Percentiles rank a stretch among this genome's conserved stretches.
Evolutionary conservation across 2,329 filamentous ascomycete species (phyloP).

Genomic region (Penicillium sp.): DNA sequence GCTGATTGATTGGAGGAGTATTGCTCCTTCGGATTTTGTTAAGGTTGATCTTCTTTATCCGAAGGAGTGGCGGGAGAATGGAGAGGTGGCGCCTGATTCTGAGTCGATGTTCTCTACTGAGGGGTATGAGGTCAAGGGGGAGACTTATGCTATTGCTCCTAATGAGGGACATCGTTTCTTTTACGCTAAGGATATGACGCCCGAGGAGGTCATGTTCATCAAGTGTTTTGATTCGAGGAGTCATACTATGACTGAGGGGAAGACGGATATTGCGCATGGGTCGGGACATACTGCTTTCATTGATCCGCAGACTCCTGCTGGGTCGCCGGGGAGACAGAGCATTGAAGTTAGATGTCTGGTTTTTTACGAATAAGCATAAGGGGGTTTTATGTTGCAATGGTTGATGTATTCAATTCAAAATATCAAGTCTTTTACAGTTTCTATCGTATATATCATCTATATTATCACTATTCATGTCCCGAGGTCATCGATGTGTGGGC

Average conservation of each 20-base stretch:
- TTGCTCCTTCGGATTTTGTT: constrained; percentile 58
- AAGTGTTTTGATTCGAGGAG: constrained; percentile 58
- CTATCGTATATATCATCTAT: not conserved
- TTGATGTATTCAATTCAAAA: not conserved
- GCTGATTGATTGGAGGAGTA: constrained; percentile 64
- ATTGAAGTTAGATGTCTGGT: constrained; percentile 66
- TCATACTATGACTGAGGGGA: constrained; percentile 37
- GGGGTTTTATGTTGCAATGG: not conserved
- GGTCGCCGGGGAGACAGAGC: constrained; percentile 56
- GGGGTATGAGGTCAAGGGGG: constrained; percentile 63
- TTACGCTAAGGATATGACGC: constrained; percentile 67
- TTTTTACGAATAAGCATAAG: constrained; percentile 54
- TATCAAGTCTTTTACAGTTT: not conserved
- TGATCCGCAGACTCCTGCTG: constrained; percentile 55
- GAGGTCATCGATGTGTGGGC: not conserved
- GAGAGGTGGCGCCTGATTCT: constrained; percentile 57
- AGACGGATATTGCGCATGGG: constrained; percentile 47
- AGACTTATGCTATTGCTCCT: constrained; percentile 61
- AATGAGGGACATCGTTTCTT: constrained; percentile 62
- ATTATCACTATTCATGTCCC: not conserved
- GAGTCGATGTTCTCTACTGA: constrained; percentile 50
- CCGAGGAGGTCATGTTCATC: constrained; percentile 54
- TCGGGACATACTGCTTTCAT: constrained; percentile 58
- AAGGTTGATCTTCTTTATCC: constrained; percentile 65
- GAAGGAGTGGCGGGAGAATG: constrained; percentile 56